Conservation (phyloP, 352 stramenopile genomes). For the Globisporangium heterothallicum region DNA sequence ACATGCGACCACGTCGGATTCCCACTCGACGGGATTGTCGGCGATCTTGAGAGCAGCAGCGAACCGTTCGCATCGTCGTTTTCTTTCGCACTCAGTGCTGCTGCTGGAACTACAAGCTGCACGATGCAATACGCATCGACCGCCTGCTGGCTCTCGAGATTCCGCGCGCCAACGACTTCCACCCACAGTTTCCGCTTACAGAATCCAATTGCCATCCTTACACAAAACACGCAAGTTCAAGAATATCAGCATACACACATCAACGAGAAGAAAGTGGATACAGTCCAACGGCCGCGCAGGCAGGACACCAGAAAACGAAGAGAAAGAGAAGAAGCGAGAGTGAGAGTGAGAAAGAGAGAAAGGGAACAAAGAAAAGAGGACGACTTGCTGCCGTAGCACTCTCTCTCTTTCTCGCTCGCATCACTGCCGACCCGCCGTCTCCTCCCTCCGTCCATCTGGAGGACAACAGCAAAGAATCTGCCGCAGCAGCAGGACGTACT, state of each 20-base stretch:
- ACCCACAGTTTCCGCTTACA: constrained; percentile 62
- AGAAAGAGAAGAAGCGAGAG: not conserved
- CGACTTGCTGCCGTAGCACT: too few relatives aligned
- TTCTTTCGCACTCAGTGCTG: not conserved
- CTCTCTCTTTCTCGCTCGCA: too few relatives aligned
- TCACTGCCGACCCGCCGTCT: too few relatives aligned
- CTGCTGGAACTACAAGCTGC: constrained; percentile 17
- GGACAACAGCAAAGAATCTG: not conserved
- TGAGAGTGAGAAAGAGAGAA: too few relatives aligned
- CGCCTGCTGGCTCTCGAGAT: constrained; percentile 52
- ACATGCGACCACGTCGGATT: constrained; percentile 42
- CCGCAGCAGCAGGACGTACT: not conserved
- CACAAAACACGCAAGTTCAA: too few relatives aligned
- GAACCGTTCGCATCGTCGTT: not conserved
- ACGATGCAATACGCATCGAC: constrained; percentile 72
- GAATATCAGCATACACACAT: too few relatives aligned
- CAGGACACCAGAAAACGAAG: not conserved
- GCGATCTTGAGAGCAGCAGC: constrained; percentile 9
- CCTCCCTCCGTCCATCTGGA: too few relatives aligned
- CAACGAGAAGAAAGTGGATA: too few relatives aligned
- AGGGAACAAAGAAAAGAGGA: too few relatives aligned
- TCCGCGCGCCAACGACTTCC: constrained; percentile 63
- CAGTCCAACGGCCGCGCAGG: not conserved
- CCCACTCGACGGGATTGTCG: constrained; percentile 13
- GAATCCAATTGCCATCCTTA: too few relatives aligned